Evolutionary conservation across 306 rosid species (phyloP).

Genomic region (Vachellia collinsii): DNA sequence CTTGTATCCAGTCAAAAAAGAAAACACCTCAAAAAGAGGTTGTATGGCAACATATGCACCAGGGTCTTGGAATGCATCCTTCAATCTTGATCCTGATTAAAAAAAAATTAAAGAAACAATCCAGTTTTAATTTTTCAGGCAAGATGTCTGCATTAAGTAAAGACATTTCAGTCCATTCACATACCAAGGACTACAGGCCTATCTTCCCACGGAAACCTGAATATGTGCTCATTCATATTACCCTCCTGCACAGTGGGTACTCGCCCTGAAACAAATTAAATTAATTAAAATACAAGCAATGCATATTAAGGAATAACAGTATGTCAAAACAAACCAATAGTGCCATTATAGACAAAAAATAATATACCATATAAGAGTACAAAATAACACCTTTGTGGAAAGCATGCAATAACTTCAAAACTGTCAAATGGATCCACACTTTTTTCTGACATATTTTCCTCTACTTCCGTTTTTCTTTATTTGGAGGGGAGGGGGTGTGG

Average conservation of each 20-base stretch:
- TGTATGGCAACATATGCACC: constrained; percentile 75
- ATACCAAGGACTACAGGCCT: constrained; percentile 90
- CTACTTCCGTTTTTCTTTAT: too few relatives aligned
- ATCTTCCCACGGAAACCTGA: constrained; percentile 93
- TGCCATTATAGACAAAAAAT: constrained; percentile 26
- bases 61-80: constrained; percentile 98
- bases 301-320: constrained; percentile 17
- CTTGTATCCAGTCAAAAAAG: constrained; percentile 18
- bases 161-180: constrained; percentile 26
- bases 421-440: background rate
- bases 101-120: constrained; percentile 16
- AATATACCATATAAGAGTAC: background rate
- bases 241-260: constrained; percentile 90
- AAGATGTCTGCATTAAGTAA: constrained; percentile 32
- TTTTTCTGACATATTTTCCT: background rate
- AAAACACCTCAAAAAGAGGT: constrained; percentile 77
- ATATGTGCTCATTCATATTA: constrained; percentile 73
- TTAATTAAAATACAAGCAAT: constrained; percentile 31
- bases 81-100: constrained; percentile 79
- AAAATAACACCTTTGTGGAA: constrained; percentile 15
- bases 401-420: background rate
- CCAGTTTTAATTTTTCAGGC: constrained; percentile 29
- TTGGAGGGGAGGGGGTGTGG: background rate
- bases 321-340: constrained; percentile 5
- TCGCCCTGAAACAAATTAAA: constrained; percentile 56